Evolutionary conservation across 2,329 filamentous ascomycete species (phyloP).

Genomic region (Nannizzia gypsea): DNA sequence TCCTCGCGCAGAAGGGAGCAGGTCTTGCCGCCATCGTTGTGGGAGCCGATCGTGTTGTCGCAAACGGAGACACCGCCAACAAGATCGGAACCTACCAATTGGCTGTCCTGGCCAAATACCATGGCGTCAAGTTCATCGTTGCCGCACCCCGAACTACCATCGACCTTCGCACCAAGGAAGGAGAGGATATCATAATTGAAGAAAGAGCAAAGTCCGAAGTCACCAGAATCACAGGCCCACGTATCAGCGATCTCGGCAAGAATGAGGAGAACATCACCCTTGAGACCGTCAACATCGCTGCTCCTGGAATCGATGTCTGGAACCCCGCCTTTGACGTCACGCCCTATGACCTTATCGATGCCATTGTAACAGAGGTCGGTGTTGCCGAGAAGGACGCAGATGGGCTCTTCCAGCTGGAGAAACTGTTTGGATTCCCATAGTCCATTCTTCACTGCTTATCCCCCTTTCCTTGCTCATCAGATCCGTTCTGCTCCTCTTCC

Average conservation of each 20-base stretch:
- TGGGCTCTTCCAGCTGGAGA: conserved; percentile 53
- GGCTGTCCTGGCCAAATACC: conserved; percentile 76
- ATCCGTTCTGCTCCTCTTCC: too few relatives aligned
- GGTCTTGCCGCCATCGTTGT: conserved; percentile 81
- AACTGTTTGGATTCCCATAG: conserved; percentile 9
- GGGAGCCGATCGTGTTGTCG: conserved; percentile 85
- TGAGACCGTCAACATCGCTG: conserved; percentile 67
- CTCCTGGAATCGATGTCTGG: conserved; percentile 71
- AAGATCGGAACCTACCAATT: conserved; percentile 95
- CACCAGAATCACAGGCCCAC: conserved; percentile 69
- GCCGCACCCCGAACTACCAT: conserved; percentile 92
- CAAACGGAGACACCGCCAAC: conserved; percentile 95
- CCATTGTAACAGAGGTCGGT: conserved; percentile 84
- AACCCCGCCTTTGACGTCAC: conserved; percentile 97
- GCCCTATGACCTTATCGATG: conserved; percentile 76
- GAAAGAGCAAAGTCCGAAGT: conserved; percentile 72
- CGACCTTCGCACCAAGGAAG: conserved; percentile 67
- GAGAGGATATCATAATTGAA: conserved; percentile 77
- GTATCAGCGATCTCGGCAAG: conserved; percentile 42
- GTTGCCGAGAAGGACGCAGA: conserved; percentile 64
- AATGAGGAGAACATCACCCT: conserved; percentile 36
- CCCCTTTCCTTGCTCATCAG: conserved; percentile 1
- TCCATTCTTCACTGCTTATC: conserved; percentile 1
- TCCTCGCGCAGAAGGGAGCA: conserved; percentile 51
- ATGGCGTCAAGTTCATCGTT: conserved; percentile 87